A percentile compares a stretch with the other conserved stretches of the same genome.
These are phyloP conservation scores for Penicillium coprophilum DNA, from an alignment of 495 filamentous ascomycete species.

Conservation along the genomic window DNA sequence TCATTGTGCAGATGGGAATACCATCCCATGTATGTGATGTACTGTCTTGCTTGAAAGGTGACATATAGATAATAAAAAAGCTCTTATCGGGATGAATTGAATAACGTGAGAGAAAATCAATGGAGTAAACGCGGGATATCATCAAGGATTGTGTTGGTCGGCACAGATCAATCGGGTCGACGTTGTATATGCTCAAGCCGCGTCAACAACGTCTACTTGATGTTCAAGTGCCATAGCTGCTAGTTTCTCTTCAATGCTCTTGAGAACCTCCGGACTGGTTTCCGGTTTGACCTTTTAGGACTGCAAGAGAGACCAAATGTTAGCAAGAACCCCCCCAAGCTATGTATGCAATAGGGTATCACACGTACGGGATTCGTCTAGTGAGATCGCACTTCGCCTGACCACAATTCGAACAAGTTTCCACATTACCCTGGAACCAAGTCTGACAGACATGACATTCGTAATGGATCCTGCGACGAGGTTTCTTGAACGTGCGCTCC, in stretches of 20 bases:
- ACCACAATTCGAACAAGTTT: slow-evolving; percentile 60
- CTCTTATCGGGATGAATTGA: neutral
- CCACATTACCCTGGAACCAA: slow-evolving; percentile 47
- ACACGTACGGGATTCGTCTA: slow-evolving; percentile 52
- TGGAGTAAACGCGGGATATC: neutral
- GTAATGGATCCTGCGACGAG: slow-evolving; percentile 54
- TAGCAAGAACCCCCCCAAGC: slow-evolving; percentile 23
- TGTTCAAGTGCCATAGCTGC: slow-evolving; percentile 24
- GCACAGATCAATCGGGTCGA: neutral
- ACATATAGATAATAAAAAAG: neutral
- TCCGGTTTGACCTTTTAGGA: slow-evolving; percentile 61
- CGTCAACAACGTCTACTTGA: neutral
- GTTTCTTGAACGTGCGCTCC: slow-evolving; percentile 42
- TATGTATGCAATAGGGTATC: neutral
- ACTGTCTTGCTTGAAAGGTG: neutral
- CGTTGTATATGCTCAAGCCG: neutral
- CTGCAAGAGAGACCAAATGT: slow-evolving; percentile 38
- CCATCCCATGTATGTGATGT: neutral
- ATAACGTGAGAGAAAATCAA: neutral
- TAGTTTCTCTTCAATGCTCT: slow-evolving; percentile 59
- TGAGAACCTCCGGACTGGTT: slow-evolving; percentile 63
- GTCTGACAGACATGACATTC: slow-evolving; percentile 64
- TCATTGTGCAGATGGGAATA: neutral
- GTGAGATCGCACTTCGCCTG: slow-evolving; percentile 53
- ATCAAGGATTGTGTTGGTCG: neutral